Percentiles rank a stretch among this genome's conserved stretches.
Evolutionary conservation across 2,329 filamentous ascomycete species (phyloP).

Genomic region (Pseudogymnoascus sp.): DNA sequence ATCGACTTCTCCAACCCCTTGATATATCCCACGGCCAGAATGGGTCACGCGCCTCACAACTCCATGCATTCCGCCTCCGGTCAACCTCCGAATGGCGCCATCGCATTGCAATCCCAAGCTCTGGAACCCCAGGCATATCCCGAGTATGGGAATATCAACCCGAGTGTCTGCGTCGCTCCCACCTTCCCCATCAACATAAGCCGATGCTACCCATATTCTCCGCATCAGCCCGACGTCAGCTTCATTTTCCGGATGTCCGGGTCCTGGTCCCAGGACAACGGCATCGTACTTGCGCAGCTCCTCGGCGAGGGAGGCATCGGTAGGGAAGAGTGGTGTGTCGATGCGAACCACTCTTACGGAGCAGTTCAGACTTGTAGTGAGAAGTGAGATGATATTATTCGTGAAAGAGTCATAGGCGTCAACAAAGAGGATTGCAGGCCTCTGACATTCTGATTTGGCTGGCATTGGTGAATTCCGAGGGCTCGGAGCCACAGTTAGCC

Average conservation of each 20-base stretch:
- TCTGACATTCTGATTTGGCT: conserved; percentile 11
- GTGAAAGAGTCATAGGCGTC: conserved; percentile 97
- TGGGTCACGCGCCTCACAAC: conserved; percentile 52
- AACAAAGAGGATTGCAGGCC: conserved; percentile 65
- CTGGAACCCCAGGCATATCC: conserved; percentile 67
- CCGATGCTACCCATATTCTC: conserved; percentile 54
- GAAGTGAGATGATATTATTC: conserved; percentile 82
- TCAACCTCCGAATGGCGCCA: conserved; percentile 45
- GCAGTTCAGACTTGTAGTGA: conserved; percentile 61
- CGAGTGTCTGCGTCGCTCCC: conserved; percentile 46
- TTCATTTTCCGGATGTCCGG: conserved; percentile 65
- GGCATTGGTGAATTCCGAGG: conserved; percentile 5
- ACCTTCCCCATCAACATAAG: conserved; percentile 16
- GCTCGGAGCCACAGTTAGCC: background rate
- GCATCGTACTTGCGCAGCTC: conserved; percentile 63
- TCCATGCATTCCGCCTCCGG: conserved; percentile 53
- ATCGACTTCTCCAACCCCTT: conserved; percentile 24
- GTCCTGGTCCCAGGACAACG: conserved; percentile 83
- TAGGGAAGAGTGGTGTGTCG: conserved; percentile 48
- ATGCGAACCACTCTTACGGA: conserved; percentile 67
- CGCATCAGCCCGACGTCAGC: conserved; percentile 79
- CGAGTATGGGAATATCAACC: conserved; percentile 63
- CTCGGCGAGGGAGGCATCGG: conserved; percentile 39
- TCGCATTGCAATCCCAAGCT: conserved; percentile 56
- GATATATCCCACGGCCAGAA: conserved; percentile 25